These are phyloP conservation scores for Leishmania major DNA, from an alignment of 208 protist genomes.

Conservation along the genomic window DNA sequence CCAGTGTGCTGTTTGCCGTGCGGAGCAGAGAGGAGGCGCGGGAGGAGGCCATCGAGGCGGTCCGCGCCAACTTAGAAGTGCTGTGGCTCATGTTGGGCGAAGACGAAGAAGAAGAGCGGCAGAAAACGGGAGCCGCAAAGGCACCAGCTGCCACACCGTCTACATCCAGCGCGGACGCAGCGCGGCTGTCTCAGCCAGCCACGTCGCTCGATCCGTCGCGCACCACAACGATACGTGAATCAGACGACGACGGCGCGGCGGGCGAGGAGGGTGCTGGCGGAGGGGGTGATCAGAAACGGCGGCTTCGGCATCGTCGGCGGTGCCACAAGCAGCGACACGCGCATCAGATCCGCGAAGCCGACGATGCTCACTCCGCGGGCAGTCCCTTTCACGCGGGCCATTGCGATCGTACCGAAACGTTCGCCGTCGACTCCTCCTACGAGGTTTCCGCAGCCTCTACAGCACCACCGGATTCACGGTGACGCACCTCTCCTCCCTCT, in stretches of 20 bases:
- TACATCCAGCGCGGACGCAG: background rate
- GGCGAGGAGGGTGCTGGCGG: too few relatives aligned
- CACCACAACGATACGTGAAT: background rate
- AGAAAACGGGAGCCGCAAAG: background rate
- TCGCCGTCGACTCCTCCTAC: constrained; percentile 6
- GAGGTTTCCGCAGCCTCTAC: constrained; percentile 13
- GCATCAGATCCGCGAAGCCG: background rate
- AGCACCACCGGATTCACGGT: constrained; percentile 8
- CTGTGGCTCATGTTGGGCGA: constrained; percentile 41
- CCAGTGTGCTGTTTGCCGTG: constrained; percentile 43
- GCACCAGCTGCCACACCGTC: background rate
- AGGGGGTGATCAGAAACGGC: background rate
- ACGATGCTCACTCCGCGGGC: background rate
- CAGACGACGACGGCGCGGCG: background rate
- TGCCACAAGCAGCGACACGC: background rate
- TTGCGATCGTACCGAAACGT: background rate
- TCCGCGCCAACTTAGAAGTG: constrained; percentile 50
- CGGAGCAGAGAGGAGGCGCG: constrained; percentile 53
- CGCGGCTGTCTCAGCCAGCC: background rate
- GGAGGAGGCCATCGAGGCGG: constrained; percentile 39
- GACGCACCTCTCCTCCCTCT: background rate
- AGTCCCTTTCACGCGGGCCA: background rate
- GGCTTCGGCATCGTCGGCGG: background rate
- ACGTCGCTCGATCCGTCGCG: background rate
- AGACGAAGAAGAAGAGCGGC: constrained; percentile 22